These are phyloP conservation scores for Pyrenochaeta sp. DNA, from an alignment of 2,329 filamentous ascomycete genomes.

Conservation along the genomic window DNA sequence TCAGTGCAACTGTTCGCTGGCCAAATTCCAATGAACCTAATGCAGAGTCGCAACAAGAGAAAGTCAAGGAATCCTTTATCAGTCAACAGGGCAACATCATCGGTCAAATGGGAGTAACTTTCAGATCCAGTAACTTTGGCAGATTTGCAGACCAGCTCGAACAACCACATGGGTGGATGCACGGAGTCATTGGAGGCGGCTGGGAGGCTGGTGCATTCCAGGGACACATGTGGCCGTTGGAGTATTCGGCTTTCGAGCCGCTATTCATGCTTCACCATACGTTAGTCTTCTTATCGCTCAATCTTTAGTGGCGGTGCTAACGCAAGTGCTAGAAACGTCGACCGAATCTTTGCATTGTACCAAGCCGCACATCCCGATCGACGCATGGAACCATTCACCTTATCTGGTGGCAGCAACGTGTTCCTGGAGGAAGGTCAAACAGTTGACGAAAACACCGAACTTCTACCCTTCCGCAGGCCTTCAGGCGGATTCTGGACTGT, in stretches of 20 bases:
- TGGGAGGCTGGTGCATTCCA: constrained; percentile 26
- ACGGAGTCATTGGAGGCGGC: constrained; percentile 55
- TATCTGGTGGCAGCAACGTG: constrained; percentile 35
- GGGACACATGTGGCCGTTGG: constrained; percentile 75
- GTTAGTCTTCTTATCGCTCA: constrained; percentile 32
- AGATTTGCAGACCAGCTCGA: constrained; percentile 47
- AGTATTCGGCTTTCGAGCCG: constrained; percentile 79
- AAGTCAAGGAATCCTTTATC: constrained; percentile 19
- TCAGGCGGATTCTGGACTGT: constrained; percentile 38
- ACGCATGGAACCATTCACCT: constrained; percentile 62
- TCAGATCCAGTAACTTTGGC: constrained; percentile 14
- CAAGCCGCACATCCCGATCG: constrained; percentile 73
- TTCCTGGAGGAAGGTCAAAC: constrained; percentile 47
- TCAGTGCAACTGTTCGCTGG: constrained; percentile 42
- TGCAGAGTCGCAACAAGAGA: constrained; percentile 24
- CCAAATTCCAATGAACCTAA: constrained; percentile 26
- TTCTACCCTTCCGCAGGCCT: constrained; percentile 51
- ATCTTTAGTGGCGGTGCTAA: not conserved
- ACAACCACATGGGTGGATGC: constrained; percentile 37
- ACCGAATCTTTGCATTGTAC: constrained; percentile 72
- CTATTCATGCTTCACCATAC: constrained; percentile 55
- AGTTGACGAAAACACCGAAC: constrained; percentile 55
- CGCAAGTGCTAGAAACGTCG: constrained; percentile 35
- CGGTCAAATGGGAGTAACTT: constrained; percentile 7
- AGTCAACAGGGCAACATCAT: constrained; percentile 48